These are phyloP conservation scores for Ascosphaera acerosa DNA, from an alignment of 2,329 filamentous ascomycete species.

Conservation along the genomic window DNA sequence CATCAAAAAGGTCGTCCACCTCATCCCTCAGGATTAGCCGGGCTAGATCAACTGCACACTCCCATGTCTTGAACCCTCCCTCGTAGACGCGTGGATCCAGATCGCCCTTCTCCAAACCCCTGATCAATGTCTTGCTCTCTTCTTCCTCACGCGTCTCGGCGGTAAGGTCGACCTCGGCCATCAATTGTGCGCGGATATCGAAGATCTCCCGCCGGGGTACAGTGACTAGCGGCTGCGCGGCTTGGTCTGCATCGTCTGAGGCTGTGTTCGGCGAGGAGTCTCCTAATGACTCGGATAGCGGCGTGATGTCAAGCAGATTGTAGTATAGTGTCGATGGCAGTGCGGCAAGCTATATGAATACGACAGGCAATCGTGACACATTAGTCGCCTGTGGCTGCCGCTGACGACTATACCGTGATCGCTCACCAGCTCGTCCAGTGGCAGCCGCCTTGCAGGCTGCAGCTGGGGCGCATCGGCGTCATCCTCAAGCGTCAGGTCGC, in stretches of 20 bases:
- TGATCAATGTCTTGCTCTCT: constrained; percentile 19
- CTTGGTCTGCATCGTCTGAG: neutral
- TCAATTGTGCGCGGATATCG: constrained; percentile 36
- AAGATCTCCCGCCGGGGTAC: constrained; percentile 35
- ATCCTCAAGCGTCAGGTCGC: constrained; percentile 5
- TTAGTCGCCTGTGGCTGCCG: neutral
- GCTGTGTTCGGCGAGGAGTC: constrained; percentile 5
- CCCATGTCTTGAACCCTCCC: constrained; percentile 44
- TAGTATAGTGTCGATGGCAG: constrained; percentile 36
- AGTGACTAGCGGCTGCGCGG: constrained; percentile 4
- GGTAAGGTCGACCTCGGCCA: constrained; percentile 28
- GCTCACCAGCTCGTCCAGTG: constrained; percentile 12
- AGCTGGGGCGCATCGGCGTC: constrained; percentile 3
- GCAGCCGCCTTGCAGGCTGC: constrained; percentile 8
- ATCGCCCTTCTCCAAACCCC: constrained; percentile 28
- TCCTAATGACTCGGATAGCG: constrained; percentile 6
- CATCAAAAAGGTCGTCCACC: constrained; percentile 2
- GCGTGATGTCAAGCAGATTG: constrained; percentile 23
- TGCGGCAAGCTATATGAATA: constrained; percentile 23
- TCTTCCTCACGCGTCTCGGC: constrained; percentile 5
- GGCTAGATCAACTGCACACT: constrained; percentile 36
- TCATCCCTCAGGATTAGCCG: constrained; percentile 11
- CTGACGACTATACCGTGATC: constrained; percentile 21
- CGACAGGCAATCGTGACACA: too few relatives aligned
- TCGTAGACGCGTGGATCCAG: constrained; percentile 36